These are phyloP conservation scores for Lodderomyces margitis DNA, from an alignment of 1,139 yeast genomes.

Conservation along the genomic window DNA sequence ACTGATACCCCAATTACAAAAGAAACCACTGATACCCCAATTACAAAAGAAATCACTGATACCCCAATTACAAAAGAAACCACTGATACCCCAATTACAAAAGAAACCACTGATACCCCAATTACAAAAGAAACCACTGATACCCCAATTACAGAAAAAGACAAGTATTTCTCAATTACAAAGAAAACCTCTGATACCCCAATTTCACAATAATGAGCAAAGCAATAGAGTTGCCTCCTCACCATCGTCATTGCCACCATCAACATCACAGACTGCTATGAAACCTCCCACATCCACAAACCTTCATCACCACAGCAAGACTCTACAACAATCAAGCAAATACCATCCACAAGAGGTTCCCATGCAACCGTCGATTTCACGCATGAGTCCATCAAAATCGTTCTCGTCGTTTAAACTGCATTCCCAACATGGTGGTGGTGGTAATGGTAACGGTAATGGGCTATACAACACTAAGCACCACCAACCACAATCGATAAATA, in stretches of 20 bases:
- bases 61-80: conserved; percentile 17
- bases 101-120: conserved; percentile 14
- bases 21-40: conserved; percentile 14
- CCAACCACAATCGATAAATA: neutral
- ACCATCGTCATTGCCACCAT: conserved; percentile 1
- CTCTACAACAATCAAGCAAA: neutral
- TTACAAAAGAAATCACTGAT: conserved; percentile 19
- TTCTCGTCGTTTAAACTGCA: conserved; percentile 8
- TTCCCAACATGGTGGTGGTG: no score
- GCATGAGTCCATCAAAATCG: conserved; percentile 14
- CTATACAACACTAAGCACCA: no score
- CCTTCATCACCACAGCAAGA: neutral
- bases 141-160: conserved; percentile 16
- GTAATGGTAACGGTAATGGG: no score
- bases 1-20: conserved; percentile 13
- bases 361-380: conserved; percentile 9
- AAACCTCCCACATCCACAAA: conserved; percentile 4
- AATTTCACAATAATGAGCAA: conserved; percentile 15
- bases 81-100: conserved; percentile 13
- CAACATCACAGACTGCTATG: conserved; percentile 3
- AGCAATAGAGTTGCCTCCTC: neutral
- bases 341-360: neutral
- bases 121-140: conserved; percentile 19
- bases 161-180: conserved; percentile 16
- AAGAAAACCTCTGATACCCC: conserved; percentile 16